Conservation (phyloP, 345 rosid genomes). For the Melaleuca alternifolia region DNA sequence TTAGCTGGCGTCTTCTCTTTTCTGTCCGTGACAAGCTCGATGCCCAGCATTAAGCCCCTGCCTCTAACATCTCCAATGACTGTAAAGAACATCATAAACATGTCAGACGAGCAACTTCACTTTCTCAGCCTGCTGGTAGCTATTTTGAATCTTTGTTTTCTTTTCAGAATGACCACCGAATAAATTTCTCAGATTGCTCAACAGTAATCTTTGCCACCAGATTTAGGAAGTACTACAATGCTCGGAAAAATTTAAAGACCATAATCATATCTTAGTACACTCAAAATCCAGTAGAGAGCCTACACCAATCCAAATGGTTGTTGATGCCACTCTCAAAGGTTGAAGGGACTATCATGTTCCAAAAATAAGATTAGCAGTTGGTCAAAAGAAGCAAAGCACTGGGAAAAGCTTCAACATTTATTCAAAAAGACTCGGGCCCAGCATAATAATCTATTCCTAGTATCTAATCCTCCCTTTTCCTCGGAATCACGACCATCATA, state of each 20-base stretch:
- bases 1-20: conserved; percentile 82
- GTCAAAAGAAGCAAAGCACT: background rate
- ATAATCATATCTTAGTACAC: background rate
- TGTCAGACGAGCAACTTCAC: background rate
- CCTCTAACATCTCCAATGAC: conserved; percentile 95
- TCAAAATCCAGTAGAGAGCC: background rate
- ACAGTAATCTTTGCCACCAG: background rate
- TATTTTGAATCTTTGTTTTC: background rate
- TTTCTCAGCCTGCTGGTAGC: background rate
- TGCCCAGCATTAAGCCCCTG: conserved; percentile 79
- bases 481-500: background rate
- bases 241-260: background rate
- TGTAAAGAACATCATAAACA: conserved; percentile 9
- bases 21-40: conserved; percentile 74
- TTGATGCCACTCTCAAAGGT: background rate
- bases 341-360: background rate
- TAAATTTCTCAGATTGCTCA: background rate
- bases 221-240: background rate
- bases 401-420: background rate
- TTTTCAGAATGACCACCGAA: background rate
- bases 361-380: background rate
- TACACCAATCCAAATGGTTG: background rate
- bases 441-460: background rate
- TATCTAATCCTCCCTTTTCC: background rate
- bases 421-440: background rate